phyloP scores from a whole-genome alignment of 2,329 filamentous ascomycete species.

The Fusarium citri region DNA sequence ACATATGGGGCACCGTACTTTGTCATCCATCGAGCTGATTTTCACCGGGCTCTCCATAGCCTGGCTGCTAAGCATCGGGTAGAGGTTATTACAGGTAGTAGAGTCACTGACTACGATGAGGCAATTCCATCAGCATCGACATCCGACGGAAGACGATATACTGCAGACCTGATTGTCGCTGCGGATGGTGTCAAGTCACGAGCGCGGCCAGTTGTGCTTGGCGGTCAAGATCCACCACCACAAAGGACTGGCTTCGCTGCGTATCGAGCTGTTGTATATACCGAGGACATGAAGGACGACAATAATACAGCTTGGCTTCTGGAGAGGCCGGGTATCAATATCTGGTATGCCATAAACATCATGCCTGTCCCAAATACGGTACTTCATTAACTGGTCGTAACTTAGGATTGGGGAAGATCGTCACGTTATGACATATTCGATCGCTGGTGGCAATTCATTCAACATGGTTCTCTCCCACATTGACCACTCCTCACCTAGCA shows the following conservation, averaged over 20 bases:
- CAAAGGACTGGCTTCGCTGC: conserved; percentile 8
- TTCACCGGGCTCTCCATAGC: neutral
- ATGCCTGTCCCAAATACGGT: neutral
- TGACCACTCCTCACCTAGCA: neutral
- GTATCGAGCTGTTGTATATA: neutral
- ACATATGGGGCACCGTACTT: conserved; percentile 1
- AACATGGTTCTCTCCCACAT: conserved; percentile 12
- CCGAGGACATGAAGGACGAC: neutral
- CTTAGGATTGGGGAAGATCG: conserved; percentile 11
- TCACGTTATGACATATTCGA: conserved; percentile 9
- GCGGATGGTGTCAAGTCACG: conserved; percentile 9
- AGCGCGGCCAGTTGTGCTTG: conserved; percentile 5
- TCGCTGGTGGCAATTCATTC: conserved; percentile 6
- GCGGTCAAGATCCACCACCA: neutral
- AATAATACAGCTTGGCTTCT: neutral
- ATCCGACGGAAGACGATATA: neutral
- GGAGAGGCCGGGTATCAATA: neutral
- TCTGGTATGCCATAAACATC: neutral
- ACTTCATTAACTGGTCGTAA: neutral
- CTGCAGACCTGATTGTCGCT: neutral
- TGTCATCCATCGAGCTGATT: conserved; percentile 3
- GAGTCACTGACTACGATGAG: neutral
- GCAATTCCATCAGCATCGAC: neutral
- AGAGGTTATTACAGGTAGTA: neutral
- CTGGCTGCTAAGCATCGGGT: neutral